These are phyloP conservation scores for Luzula sylvatica DNA, from an alignment of 176 grass and related monocot species.

Conservation along the genomic window DNA sequence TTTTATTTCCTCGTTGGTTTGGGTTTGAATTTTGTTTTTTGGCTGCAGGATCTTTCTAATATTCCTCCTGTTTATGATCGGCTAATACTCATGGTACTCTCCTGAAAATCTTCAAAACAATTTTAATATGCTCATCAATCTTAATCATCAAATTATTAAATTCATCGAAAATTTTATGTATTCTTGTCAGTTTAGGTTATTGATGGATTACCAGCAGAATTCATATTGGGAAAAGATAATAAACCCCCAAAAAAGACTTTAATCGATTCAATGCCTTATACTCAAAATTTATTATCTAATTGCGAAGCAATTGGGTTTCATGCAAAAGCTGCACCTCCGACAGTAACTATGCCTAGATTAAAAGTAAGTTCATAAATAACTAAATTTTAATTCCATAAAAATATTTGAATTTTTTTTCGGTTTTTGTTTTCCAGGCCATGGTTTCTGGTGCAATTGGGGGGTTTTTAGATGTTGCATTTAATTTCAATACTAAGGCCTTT, in stretches of 20 bases:
- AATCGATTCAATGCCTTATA: conserved; percentile 78
- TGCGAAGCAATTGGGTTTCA: conserved; percentile 63
- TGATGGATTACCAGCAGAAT: conserved; percentile 89
- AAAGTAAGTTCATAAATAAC: conserved; percentile 38
- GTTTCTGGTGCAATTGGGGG: conserved; percentile 91
- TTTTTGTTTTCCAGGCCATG: conserved; percentile 55
- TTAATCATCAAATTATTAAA: not conserved
- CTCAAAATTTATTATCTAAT: conserved; percentile 54
- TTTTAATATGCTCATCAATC: not conserved
- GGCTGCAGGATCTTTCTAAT: conserved; percentile 49
- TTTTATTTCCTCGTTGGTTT: not conserved
- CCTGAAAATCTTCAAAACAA: conserved; percentile 12
- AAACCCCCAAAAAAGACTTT: conserved; percentile 51
- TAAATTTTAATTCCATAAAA: not conserved
- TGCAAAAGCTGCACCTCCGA: conserved; percentile 95
- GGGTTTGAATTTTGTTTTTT: conserved; percentile 5
- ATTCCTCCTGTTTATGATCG: conserved; percentile 56
- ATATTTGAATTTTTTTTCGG: not conserved
- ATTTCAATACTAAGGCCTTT: conserved; percentile 92
- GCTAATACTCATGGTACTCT: conserved; percentile 76
- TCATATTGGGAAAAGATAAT: conserved; percentile 58
- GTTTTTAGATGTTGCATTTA: conserved; percentile 92
- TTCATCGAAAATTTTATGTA: conserved; percentile 23
- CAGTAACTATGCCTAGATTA: conserved; percentile 85
- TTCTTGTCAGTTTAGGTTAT: conserved; percentile 73